Conservation (phyloP, 1,284 basidiomycete species). For the Austroboletus niveus region DNA sequence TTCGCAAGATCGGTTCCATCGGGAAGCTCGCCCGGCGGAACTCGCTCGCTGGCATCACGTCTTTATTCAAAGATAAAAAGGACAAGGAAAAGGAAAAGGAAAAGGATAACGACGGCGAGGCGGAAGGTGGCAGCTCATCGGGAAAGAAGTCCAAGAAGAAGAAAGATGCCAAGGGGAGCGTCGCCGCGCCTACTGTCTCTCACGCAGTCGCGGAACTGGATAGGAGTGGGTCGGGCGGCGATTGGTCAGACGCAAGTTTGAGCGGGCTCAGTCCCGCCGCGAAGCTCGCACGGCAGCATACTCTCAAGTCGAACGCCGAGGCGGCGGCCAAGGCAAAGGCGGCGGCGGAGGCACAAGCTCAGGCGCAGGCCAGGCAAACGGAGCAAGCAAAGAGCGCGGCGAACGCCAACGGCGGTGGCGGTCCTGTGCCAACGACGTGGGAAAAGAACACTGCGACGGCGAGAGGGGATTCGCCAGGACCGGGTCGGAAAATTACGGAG, state of each 20-base stretch:
- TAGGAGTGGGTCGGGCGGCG: slow-evolving; percentile 43
- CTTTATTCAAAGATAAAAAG: slow-evolving; percentile 91
- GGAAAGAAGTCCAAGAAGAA: slow-evolving; percentile 48
- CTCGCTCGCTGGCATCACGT: slow-evolving; percentile 90
- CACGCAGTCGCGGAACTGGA: slow-evolving; percentile 88
- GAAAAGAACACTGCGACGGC: slow-evolving; percentile 75
- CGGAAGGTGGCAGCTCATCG: slow-evolving; percentile 39
- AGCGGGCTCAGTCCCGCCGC: slow-evolving; percentile 90
- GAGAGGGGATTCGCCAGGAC: slow-evolving; percentile 43
- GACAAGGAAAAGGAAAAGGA: slow-evolving; percentile 56
- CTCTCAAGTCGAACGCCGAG: slow-evolving; percentile 80
- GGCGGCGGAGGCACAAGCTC: slow-evolving; percentile 48
- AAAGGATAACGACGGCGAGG: slow-evolving; percentile 46
- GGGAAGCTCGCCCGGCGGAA: slow-evolving; percentile 90
- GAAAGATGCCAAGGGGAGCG: slow-evolving; percentile 59
- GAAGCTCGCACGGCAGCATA: slow-evolving; percentile 87
- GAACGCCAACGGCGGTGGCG: slow-evolving; percentile 24
- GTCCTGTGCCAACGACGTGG: slow-evolving; percentile 65
- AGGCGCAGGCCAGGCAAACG: slow-evolving; percentile 45
- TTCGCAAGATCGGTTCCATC: slow-evolving; percentile 92
- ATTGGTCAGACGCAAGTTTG: slow-evolving; percentile 58
- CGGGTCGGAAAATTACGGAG: slow-evolving; percentile 52
- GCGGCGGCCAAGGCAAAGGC: slow-evolving; percentile 71
- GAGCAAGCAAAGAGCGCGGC: slow-evolving; percentile 38
- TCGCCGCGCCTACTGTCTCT: slow-evolving; percentile 74